Conservation (phyloP, 805 yeast species). For the Zygotorulaspora sp. region DNA sequence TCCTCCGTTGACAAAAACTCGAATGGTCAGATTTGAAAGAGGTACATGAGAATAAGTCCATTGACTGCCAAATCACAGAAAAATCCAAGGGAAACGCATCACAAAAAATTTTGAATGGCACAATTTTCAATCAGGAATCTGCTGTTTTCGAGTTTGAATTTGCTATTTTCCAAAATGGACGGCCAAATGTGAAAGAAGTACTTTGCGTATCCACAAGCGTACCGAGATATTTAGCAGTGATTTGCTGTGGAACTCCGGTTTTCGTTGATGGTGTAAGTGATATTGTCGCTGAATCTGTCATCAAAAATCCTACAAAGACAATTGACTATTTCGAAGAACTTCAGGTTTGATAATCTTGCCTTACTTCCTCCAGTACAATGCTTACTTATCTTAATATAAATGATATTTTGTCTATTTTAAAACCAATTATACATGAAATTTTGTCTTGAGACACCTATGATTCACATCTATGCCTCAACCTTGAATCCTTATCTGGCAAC, state of each 20-base stretch:
- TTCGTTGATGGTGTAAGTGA: conserved; percentile 55
- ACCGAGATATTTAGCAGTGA: conserved; percentile 44
- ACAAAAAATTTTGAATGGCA: neutral
- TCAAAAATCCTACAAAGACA: conserved; percentile 41
- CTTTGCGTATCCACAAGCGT: conserved; percentile 38
- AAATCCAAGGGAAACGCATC: too few relatives aligned
- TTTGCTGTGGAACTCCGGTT: conserved; percentile 59
- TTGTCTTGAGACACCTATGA: too few relatives aligned
- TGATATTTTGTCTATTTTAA: too few relatives aligned
- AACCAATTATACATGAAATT: too few relatives aligned
- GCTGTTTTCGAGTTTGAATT: conserved; percentile 16
- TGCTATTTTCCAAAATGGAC: conserved; percentile 38
- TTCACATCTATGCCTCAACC: too few relatives aligned
- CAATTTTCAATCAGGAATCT: conserved; percentile 4
- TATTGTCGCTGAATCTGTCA: conserved; percentile 38
- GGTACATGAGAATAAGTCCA: conserved; percentile 1
- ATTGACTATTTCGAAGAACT: conserved; percentile 72
- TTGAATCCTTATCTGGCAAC: too few relatives aligned
- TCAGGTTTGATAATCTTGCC: conserved; percentile 68
- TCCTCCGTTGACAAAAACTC: neutral
- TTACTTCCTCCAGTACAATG: too few relatives aligned
- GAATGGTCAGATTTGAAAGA: neutral
- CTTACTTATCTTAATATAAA: too few relatives aligned
- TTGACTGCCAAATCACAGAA: conserved; percentile 1
- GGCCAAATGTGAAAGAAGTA: conserved; percentile 44